Evolutionary conservation across 148 eudicot genomes (phyloP), one percentile per base, ranked within the genome.

Genomic region (Rheum nobile): DNA sequence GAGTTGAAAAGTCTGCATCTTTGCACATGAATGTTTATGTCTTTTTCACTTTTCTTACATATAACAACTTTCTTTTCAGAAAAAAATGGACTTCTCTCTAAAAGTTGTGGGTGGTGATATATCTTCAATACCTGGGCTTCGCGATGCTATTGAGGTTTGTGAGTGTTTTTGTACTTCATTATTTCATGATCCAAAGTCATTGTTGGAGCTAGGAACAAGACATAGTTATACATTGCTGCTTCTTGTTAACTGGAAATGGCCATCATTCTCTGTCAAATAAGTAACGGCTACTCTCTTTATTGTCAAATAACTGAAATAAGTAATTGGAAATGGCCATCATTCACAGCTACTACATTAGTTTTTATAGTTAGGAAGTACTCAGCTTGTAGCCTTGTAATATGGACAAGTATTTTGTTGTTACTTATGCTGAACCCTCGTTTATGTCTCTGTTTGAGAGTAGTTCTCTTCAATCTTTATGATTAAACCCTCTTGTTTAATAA

Each of bases 21-120:
- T 41, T 35, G 2, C 8, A 65, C 57, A 57, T 61, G 54, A n/a
- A 22, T 79, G 21, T 34, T 29, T 28, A 61, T 54, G 22, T 71
- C 46, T 19, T 65, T 21, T 39, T 0, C 37, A 31, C n/a, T 43
- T 73, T 32, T 24, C 59, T 47, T 47, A 31, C 34, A 46, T 28
- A 37, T 1, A 29, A n/a, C 73, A 11, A 9, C 80, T 77, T 80
- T 50, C 46, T 22, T 74, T 87, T 85, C 91, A 95, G 99, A 95
- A 90, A 88, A 95, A 95, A 85, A 76, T 95, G 86, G 92, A 91
- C 81, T 83, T 91, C 78, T 91, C 85, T 37, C 93, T 95, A 48
- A 95, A 95, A 85, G 97, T 95, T 72, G 73, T 95, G 75, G 99
- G 99, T 39, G 99, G 99, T 67, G 96, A 95, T 79, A 91, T 95